These are phyloP conservation scores for Lactarius sp. DNA, from an alignment of 768 basidiomycete species.

Conservation along the genomic window DNA sequence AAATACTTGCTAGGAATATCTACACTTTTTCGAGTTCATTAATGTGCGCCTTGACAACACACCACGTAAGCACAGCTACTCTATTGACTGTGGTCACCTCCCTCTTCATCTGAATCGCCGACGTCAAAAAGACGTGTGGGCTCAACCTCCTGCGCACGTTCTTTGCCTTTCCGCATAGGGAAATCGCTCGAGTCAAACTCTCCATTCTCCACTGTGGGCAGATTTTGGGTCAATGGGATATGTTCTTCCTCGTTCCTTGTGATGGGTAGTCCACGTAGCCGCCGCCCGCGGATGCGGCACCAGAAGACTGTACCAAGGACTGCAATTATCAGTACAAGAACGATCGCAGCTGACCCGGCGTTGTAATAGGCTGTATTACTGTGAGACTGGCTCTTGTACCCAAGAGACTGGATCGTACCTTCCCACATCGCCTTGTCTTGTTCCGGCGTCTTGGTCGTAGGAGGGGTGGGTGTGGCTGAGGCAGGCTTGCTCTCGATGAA, in stretches of 20 bases:
- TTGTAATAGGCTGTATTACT: conserved; percentile 78
- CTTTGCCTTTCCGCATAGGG: conserved; percentile 35
- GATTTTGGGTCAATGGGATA: conserved; percentile 55
- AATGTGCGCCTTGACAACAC: neutral
- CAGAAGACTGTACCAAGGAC: conserved; percentile 74
- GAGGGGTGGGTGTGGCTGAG: conserved; percentile 35
- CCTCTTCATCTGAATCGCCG: conserved; percentile 45
- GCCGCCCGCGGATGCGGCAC: conserved; percentile 54
- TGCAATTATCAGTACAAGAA: conserved; percentile 66
- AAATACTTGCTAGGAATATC: neutral
- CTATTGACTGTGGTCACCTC: neutral
- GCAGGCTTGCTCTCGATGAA: conserved; percentile 44
- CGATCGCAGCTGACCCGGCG: conserved; percentile 81
- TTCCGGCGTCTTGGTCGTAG: conserved; percentile 58
- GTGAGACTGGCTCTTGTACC: conserved; percentile 2
- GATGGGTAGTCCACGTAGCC: conserved; percentile 39
- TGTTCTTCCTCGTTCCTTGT: conserved; percentile 53
- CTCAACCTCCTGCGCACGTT: conserved; percentile 31
- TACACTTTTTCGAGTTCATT: neutral
- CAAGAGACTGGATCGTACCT: conserved; percentile 43
- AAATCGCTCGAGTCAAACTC: conserved; percentile 19
- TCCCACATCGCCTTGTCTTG: conserved; percentile 89
- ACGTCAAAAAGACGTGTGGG: conserved; percentile 42
- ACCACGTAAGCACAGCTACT: neutral
- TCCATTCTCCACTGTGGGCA: conserved; percentile 28